Evolutionary conservation across 805 yeast species (phyloP), one percentile per base, ranked within the genome.

Genomic region (Saccharomycopsis sp.): DNA sequence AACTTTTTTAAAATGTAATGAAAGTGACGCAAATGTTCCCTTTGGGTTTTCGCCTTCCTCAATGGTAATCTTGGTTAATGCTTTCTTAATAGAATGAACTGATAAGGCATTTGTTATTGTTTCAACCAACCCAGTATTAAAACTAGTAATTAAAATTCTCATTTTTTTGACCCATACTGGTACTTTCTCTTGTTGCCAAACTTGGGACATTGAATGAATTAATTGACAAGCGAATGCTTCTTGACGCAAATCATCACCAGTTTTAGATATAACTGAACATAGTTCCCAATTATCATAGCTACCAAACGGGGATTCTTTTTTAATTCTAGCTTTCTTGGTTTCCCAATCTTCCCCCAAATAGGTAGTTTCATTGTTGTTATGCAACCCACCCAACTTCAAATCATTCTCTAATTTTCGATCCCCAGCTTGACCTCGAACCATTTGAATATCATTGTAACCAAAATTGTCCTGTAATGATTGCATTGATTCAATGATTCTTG

Each of bases 201-300:
- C 78, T 41, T 77, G 77, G 1, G 95, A 79, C 65, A 90, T 85
- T 20, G 95, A 82, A 50, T 84, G 82, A 41, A 93, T 90, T 36
- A 93, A 61, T 60, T 93, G 98, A 51, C 96, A 88, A 0, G 98
- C 98, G 69, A 93, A 88, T 0, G 98, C 96, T 61, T 93, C 98
- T 60, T 93, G 98, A 20, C 96, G 84, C 41, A 93, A 62, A 64
- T 93, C 98, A 56, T 85, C 90, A 28, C 98, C 98, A 24, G 95
- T 90, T 59, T 93, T 93, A 9, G 94, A 96, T 59, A 93, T 93
- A 2, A 90, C 96, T 1, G 97, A 89, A 53, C 90, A 87, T 32
- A 93, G 62, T 51, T 93, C 97, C 98, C 98, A 93, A 59, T 87
- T 85, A 21, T 82, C 85, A 26, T 84, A 62, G 58, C 88, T 93